Evolutionary conservation across 164 flowering plant species (phyloP), one percentile per base, ranked within the genome.

Genomic region (Nymphaea colorata): DNA sequence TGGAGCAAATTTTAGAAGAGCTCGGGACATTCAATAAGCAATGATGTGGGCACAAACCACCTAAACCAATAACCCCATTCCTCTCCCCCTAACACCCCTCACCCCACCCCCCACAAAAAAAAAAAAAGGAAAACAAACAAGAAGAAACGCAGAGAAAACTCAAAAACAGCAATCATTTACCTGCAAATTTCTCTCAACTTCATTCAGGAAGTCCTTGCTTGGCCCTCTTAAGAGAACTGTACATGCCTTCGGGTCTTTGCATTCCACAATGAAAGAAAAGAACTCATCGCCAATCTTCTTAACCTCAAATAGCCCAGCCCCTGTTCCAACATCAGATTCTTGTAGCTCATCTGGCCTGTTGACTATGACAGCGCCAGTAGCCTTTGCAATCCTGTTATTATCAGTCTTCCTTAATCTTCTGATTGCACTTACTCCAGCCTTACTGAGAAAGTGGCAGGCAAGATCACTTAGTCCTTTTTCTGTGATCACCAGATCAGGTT

Each of bases 131-230:
- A 25, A 25, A 25, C 0, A 25, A 25, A 25, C 36, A 25, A 25
- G 36, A 25, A 25, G 0, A 25, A 25, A 25, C 36, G 1, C 36
- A 25, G 36, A 25, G 36, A 25, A 25, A 25, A 0, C 36, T 25
- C 36, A 25, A 25, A 25, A 1, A 25, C 1, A 25, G 1, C 36
- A 25, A 25, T 25, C 12, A 47, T 47, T 53, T 82, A 93, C 98
- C 96, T 94, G 98, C 72, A 94, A 69, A 72, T 91, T 94, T 67
- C 97, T 85, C 80, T 94, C 97, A 16, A 94, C 98, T 84, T 94
- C 98, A 83, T 94, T 91, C 70, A 94, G 66, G 44, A 94, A 88
- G 79, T 94, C 99, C 83, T 91, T 94, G 73, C 97, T 94, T 36
- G 99, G 88, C 67, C 99, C 97, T 75, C 99, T 85, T 70, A 94